Evolutionary conservation across 1,139 yeast species (phyloP), one percentile per base, ranked within the genome.

Genomic region (Pichia sp.): DNA sequence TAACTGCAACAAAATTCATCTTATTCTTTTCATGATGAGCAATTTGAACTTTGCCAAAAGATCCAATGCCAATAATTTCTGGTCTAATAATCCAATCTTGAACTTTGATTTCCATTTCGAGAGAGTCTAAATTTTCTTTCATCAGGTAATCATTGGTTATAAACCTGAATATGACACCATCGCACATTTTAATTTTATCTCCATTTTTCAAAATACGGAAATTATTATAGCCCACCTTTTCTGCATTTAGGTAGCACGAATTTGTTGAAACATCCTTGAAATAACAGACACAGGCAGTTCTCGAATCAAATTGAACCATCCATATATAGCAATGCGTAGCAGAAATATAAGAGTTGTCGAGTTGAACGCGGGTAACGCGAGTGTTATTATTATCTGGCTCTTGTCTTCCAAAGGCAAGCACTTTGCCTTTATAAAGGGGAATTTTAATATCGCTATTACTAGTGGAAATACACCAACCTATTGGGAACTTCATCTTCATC

Each of bases 391-490:
- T 33, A 8, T 33, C 63, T 49, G 66, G 70, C n/a, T 82, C 61
- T 48, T 37, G 33, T 11, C 81, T 70, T 39, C 80, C 79, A 44
- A 79, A 75, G 53, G 92, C 73, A 41, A 88, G 64, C 41, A 90
- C 78, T 48, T 76, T 75, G 62, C 86, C 90, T 38, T 71, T 68
- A 48, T 69, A 68, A 10, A 73, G 69, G 4, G 87, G 79, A 16
- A 16, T 16, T 16, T 16, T 16, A 16, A 16, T 16, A 16, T 16
- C 23, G 23, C 23, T 16, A 16, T 16, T 16, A 16, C 23, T 16
- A 16, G 23, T 16, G 23, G 23, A 16, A 16, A 16, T 16, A 16
- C 23, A 16, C 23, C 23, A 16, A 16, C 23, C 23, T 16, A 16
- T 16, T 16, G 23, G 23, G 23, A 16, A 16, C 23, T 16, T 16